Percentiles rank a stretch among this genome's conserved stretches.
phyloP scores from a whole-genome alignment of 352 stramenopile genomes.

The Aphanomyces stellatus region DNA sequence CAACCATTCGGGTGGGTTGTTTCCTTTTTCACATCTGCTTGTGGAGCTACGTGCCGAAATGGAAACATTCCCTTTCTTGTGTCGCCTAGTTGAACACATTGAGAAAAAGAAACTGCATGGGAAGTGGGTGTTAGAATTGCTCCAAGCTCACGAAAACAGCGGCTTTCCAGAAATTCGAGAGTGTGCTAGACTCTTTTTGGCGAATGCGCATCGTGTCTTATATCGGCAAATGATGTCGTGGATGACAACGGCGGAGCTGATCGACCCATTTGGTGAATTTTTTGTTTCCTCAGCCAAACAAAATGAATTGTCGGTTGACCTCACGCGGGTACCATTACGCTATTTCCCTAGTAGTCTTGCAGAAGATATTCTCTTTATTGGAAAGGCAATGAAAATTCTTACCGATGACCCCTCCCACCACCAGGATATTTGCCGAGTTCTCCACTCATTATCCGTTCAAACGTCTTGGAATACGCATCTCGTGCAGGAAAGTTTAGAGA shows the following conservation, averaged over 20 bases:
- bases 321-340: background rate
- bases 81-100: background rate
- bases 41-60: background rate
- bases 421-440: constrained; percentile 36
- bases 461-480: background rate
- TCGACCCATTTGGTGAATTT: constrained; percentile 68
- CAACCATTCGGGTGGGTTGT: background rate
- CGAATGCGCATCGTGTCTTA: constrained; percentile 25
- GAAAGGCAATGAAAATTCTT: constrained; percentile 42
- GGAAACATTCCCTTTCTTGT: background rate
- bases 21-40: background rate
- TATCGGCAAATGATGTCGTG: constrained; percentile 78
- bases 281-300: constrained; percentile 36
- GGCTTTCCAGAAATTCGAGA: background rate
- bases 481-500: constrained; percentile 22
- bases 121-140: constrained; percentile 5
- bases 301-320: constrained; percentile 5
- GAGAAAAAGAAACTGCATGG: background rate
- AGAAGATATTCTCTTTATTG: constrained; percentile 16
- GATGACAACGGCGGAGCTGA: constrained; percentile 55
- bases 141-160: background rate
- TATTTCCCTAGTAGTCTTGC: constrained; percentile 12
- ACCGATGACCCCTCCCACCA: constrained; percentile 56
- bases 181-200: background rate
- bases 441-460: constrained; percentile 10